Conservation (phyloP, 441 rosid species). For the Brassica balearica region DNA sequence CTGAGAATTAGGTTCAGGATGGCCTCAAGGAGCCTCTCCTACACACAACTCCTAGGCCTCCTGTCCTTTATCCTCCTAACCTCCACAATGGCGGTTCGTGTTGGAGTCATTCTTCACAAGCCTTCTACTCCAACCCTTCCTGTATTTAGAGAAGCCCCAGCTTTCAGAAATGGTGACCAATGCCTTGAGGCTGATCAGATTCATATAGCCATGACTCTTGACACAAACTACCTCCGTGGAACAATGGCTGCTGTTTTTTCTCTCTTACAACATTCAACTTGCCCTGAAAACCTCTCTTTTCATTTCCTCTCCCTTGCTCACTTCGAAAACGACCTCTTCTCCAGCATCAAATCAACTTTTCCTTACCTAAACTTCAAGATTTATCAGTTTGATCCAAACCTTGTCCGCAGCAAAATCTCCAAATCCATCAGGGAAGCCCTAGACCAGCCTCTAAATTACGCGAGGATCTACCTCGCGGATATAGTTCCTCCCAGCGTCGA, state of each 20-base stretch:
- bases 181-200: conserved; percentile 51
- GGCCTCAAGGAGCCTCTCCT: conserved; percentile 63
- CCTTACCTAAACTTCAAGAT: conserved; percentile 68
- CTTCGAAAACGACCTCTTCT: conserved; percentile 51
- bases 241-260: conserved; percentile 85
- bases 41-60: conserved; percentile 62
- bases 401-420: conserved; percentile 58
- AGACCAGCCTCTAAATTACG: conserved; percentile 73
- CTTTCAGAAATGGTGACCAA: conserved; percentile 59
- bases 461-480: conserved; percentile 73
- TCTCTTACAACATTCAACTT: conserved; percentile 66
- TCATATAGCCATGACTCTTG: conserved; percentile 80
- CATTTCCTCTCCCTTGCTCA: conserved; percentile 67
- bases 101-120: conserved; percentile 45
- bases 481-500: conserved; percentile 50
- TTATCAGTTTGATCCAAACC: conserved; percentile 55
- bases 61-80: conserved; percentile 59
- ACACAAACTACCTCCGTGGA: conserved; percentile 77
- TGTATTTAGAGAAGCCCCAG: conserved; percentile 67
- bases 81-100: conserved; percentile 44
- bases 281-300: conserved; percentile 73
- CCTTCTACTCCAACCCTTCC: conserved; percentile 49
- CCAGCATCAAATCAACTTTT: conserved; percentile 65
- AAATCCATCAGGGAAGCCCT: conserved; percentile 60
- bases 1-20: conserved; percentile 59